phyloP scores from a whole-genome alignment of 352 stramenopile species.

The Globisporangium spiculum region DNA sequence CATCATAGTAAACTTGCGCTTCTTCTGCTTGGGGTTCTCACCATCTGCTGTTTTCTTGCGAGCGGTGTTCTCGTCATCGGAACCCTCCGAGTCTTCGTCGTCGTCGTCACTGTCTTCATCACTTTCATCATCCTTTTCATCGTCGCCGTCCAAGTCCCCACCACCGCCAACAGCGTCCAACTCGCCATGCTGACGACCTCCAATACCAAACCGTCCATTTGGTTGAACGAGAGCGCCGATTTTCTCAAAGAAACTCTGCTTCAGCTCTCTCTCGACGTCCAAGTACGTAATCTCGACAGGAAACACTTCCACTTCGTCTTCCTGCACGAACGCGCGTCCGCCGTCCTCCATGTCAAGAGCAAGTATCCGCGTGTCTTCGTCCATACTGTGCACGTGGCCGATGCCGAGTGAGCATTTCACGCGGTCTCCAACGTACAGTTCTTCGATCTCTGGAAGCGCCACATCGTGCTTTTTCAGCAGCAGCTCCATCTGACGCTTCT shows the following conservation, averaged over 20 bases:
- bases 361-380: conserved; percentile 40
- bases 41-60: background rate
- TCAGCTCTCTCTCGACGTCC: conserved; percentile 52
- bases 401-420: conserved; percentile 47
- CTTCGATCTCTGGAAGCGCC: conserved; percentile 53
- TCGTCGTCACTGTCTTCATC: conserved; percentile 32
- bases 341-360: conserved; percentile 43
- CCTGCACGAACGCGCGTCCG: conserved; percentile 46
- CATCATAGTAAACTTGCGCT: conserved; percentile 61
- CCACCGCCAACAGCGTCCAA: conserved; percentile 16
- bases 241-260: conserved; percentile 67
- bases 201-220: conserved; percentile 37
- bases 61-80: background rate
- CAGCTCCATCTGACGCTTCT: conserved; percentile 60
- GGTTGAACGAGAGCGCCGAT: conserved; percentile 56
- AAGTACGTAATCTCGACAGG: conserved; percentile 48
- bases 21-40: conserved; percentile 36
- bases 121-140: conserved; percentile 23
- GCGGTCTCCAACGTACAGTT: conserved; percentile 60
- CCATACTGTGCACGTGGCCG: conserved; percentile 38
- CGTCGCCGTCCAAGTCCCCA: conserved; percentile 30
- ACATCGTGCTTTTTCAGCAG: conserved; percentile 40
- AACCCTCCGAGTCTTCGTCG: conserved; percentile 13
- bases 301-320: conserved; percentile 57
- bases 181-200: conserved; percentile 18